Evolutionary conservation across 371 early-diverging fungal genomes (phyloP).

Genomic region (Mortierella sp.): DNA sequence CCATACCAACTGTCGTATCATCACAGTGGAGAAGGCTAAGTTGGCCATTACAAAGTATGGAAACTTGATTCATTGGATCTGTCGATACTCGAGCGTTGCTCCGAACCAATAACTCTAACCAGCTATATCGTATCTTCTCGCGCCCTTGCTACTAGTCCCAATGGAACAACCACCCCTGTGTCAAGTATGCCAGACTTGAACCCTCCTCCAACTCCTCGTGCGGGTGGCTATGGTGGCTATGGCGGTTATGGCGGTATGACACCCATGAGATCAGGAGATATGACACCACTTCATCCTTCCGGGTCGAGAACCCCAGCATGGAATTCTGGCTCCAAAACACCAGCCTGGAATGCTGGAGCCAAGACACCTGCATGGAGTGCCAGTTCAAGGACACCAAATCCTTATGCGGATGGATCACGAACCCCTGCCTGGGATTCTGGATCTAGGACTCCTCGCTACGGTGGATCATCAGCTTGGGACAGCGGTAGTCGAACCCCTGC

Average conservation of each 20-base stretch:
- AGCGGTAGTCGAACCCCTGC: conserved; percentile 59
- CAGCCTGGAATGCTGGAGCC: conserved; percentile 60
- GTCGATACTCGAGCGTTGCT: too few relatives aligned
- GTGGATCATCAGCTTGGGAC: conserved; percentile 48
- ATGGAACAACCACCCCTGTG: conserved; percentile 42
- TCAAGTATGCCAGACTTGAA: conserved; percentile 40
- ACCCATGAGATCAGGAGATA: conserved; percentile 56
- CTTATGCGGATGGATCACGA: conserved; percentile 72
- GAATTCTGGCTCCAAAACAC: conserved; percentile 71
- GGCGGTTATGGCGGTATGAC: conserved; percentile 51
- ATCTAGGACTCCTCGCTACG: conserved; percentile 66
- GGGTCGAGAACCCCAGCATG: conserved; percentile 82
- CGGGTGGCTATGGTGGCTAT: conserved; percentile 44
- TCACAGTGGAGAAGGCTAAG: conserved; percentile 82
- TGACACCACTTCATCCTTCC: conserved; percentile 68
- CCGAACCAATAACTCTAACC: too few relatives aligned
- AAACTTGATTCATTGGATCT: not conserved
- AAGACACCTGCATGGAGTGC: conserved; percentile 80
- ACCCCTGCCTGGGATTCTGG: conserved; percentile 83
- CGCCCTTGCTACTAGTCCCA: conserved; percentile 21
- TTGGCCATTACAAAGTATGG: conserved; percentile 64
- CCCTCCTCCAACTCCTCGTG: conserved; percentile 32
- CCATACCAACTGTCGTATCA: conserved; percentile 86
- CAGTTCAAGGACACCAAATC: conserved; percentile 75
- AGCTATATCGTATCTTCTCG: not conserved